phyloP scores from a whole-genome alignment of 495 filamentous ascomycete species.

The Corynascus novoguineensis region DNA sequence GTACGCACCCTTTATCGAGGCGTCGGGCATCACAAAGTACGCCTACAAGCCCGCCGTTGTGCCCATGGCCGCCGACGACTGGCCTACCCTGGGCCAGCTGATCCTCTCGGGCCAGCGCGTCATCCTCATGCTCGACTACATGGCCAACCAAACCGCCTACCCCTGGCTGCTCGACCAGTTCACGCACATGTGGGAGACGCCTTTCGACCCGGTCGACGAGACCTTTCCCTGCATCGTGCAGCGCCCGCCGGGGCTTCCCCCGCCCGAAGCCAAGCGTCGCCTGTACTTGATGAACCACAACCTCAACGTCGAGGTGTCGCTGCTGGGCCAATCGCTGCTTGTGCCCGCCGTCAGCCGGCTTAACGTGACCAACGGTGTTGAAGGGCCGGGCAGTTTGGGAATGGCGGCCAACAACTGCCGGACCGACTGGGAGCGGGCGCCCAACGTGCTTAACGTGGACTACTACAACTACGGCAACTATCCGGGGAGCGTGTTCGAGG shows the following conservation, averaged over 20 bases:
- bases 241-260: constrained; percentile 57
- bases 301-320: constrained; percentile 64
- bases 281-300: constrained; percentile 95
- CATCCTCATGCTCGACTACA: constrained; percentile 64
- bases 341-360: constrained; percentile 67
- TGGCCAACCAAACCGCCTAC: constrained; percentile 69
- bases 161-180: constrained; percentile 76
- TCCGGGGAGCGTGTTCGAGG: constrained; percentile 81
- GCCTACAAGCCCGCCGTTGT: constrained; percentile 65
- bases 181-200: constrained; percentile 70
- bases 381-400: constrained; percentile 65
- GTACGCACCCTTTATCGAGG: constrained; percentile 50
- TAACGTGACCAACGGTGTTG: constrained; percentile 63
- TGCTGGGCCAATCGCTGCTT: constrained; percentile 57
- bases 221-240: constrained; percentile 65
- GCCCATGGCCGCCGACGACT: constrained; percentile 66
- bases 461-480: constrained; percentile 70
- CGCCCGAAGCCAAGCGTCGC: constrained; percentile 49
- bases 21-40: constrained; percentile 61
- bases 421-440: constrained; percentile 61
- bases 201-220: constrained; percentile 59
- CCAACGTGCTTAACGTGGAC: constrained; percentile 86
- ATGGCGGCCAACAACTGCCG: constrained; percentile 62
- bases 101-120: constrained; percentile 57
- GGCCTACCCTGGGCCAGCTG: constrained; percentile 78